A percentile compares a stretch with the other conserved stretches of the same genome.
Evolutionary conservation across 1,139 yeast species (phyloP).

Genomic region (Dujonia santamariae): DNA sequence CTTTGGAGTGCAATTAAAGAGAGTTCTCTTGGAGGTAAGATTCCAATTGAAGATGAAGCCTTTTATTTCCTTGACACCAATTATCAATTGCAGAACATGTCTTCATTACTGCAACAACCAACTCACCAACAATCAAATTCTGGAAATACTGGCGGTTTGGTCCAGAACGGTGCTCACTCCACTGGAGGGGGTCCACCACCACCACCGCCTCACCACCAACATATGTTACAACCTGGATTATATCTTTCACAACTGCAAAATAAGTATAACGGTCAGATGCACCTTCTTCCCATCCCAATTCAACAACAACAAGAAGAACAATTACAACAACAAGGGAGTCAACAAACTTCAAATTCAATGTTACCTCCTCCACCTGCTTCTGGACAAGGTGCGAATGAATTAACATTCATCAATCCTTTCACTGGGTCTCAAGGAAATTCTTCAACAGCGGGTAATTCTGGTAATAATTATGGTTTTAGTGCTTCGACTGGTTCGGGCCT

Average conservation of each 20-base stretch:
- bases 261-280: conserved; percentile 5
- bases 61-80: conserved; percentile 48
- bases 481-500: conserved; percentile 10
- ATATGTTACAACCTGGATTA: conserved; percentile 4
- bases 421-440: conserved; percentile 10
- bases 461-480: conserved; percentile 7
- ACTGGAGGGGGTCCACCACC: conserved; percentile 1
- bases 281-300: conserved; percentile 4
- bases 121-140: conserved; percentile 3
- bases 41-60: conserved; percentile 51
- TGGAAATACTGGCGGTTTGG: neutral
- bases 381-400: conserved; percentile 8
- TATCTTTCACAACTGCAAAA: too few relatives aligned
- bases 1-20: conserved; percentile 62
- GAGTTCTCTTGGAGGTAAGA: conserved; percentile 56
- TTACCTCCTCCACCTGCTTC: conserved; percentile 4
- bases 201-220: conserved; percentile 6
- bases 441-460: conserved; percentile 5
- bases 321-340: conserved; percentile 4
- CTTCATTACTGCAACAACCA: conserved; percentile 21
- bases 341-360: too few relatives aligned
- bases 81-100: conserved; percentile 44
- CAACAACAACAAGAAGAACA: conserved; percentile 5
- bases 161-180: neutral
- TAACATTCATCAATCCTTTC: conserved; percentile 23